Evolutionary conservation across 2,329 filamentous ascomycete genomes (phyloP).

Genomic region (Paecilomyces formosus): DNA sequence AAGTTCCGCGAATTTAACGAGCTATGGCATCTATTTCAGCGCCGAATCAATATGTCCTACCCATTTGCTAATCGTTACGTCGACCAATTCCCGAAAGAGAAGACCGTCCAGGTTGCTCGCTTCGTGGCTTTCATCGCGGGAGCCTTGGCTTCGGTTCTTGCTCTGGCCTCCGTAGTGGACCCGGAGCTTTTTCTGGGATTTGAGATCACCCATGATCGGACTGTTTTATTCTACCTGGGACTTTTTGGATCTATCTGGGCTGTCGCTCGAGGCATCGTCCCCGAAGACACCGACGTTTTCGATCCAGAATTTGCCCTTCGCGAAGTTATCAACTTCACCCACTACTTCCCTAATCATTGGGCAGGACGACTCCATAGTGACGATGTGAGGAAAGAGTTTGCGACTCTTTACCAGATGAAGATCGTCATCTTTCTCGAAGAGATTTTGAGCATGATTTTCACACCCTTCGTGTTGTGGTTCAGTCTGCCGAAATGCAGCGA

Average conservation of each 20-base stretch:
- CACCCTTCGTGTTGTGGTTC: slow-evolving; percentile 80
- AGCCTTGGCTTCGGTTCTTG: slow-evolving; percentile 77
- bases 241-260: slow-evolving; percentile 79
- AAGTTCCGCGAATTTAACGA: slow-evolving; percentile 99
- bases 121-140: slow-evolving; percentile 85
- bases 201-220: slow-evolving; percentile 81
- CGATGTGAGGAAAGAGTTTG: slow-evolving; percentile 86
- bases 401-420: slow-evolving; percentile 84
- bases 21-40: slow-evolving; percentile 81
- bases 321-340: slow-evolving; percentile 86
- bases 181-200: slow-evolving; percentile 86
- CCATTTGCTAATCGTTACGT: slow-evolving; percentile 88
- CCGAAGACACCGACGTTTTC: slow-evolving; percentile 81
- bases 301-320: slow-evolving; percentile 84
- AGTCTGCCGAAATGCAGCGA: slow-evolving; percentile 84
- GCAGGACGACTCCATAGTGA: slow-evolving; percentile 83
- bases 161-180: slow-evolving; percentile 76
- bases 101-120: slow-evolving; percentile 75
- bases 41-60: slow-evolving; percentile 87
- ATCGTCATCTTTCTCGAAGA: slow-evolving; percentile 89
- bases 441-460: slow-evolving; percentile 83
- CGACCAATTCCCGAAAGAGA: slow-evolving; percentile 93
- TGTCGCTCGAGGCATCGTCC: slow-evolving; percentile 71
- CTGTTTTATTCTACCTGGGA: slow-evolving; percentile 83
- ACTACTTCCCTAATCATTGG: slow-evolving; percentile 88